Percentiles rank a stretch among this genome's conserved stretches.
Evolutionary conservation across 495 filamentous ascomycete species (phyloP).

Genomic region (Podospora anserina): DNA sequence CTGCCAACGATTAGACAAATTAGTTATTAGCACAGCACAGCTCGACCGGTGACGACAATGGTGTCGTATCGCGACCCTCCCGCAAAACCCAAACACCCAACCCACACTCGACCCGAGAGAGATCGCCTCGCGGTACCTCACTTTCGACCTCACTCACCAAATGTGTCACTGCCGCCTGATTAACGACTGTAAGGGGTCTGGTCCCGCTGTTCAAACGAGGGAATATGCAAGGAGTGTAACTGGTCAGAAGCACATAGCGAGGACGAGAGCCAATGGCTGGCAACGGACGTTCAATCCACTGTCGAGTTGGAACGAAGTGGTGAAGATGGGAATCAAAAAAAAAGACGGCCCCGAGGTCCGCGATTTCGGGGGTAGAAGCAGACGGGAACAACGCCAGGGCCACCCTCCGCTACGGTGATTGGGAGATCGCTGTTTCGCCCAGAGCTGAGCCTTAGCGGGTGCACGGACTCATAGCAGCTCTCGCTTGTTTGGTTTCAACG

Average conservation of each 20-base stretch:
- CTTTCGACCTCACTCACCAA: constrained; percentile 2
- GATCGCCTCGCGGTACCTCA: not conserved
- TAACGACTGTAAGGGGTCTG: constrained; percentile 2
- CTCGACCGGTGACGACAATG: constrained; percentile 3
- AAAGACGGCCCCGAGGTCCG: not conserved
- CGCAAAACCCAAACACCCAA: constrained; percentile 9
- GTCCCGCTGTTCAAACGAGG: constrained; percentile 17
- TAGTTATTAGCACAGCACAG: constrained; percentile 14
- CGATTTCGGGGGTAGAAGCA: constrained; percentile 1
- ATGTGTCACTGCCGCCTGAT: constrained; percentile 17
- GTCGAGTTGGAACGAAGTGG: constrained; percentile 15
- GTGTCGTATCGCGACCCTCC: not conserved
- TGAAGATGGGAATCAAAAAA: constrained; percentile 3
- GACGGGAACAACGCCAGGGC: not conserved
- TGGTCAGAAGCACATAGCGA: constrained; percentile 11
- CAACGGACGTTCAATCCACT: constrained; percentile 21
- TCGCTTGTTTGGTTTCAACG: constrained; percentile 5
- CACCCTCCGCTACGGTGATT: not conserved
- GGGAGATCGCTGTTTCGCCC: constrained; percentile 5
- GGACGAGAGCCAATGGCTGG: constrained; percentile 20
- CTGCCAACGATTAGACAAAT: constrained; percentile 9
- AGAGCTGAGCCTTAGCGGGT: constrained; percentile 4
- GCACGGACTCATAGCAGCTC: not conserved
- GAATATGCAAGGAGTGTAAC: constrained; percentile 15
- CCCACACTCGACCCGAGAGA: not conserved